Evolutionary conservation across 1,139 yeast species (phyloP), one percentile per base, ranked within the genome.

Genomic region (Taphrina sp.): DNA sequence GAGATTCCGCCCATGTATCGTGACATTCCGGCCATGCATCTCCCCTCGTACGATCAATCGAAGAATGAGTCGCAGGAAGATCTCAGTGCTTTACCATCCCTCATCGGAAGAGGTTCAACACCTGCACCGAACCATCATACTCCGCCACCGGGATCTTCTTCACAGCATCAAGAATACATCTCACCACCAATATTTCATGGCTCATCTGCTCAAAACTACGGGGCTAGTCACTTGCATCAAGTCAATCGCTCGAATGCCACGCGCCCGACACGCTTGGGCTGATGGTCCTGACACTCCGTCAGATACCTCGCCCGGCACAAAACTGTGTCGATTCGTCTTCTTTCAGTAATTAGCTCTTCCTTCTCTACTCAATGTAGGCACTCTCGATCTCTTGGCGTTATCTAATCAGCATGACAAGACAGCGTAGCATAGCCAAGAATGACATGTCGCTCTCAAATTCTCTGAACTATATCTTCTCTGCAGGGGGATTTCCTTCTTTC

Each of bases 1-100:
- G 98, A 92, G 69, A 97, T 92, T 17, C 99, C 99, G 0, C 99
- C 99, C 0, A 86, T 88, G 20, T 92, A 94, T 66, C 88, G 81
- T 53, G 92, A 88, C 39, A 49, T 49, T 12, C 54, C 64, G 90
- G 90, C 17, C 80, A 94, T 0, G 74, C 86, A 44, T 81, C 94
- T 43, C 97, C 98, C 51, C 5, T 23, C 42, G 22, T 43, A 52
- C 23, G 51, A 52, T 14, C 51, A 52, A 20, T 28, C 43, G 10
- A 52, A 43, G 51, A n/a, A 42, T 8, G 44, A 20, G 24, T 49
- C 54, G 24, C 19, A 31, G 20, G 54, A 49, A 34, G 54, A 49
- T 23, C 34, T 49, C 20, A 38, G 46, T 7, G 33, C 41, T 20
- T 17, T 49, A 24, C 54, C 44, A 3, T 36, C 35, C 2, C 44